Base-by-base conservation (phyloP, 257 asterid species). In the Salvia splendens region DNA sequence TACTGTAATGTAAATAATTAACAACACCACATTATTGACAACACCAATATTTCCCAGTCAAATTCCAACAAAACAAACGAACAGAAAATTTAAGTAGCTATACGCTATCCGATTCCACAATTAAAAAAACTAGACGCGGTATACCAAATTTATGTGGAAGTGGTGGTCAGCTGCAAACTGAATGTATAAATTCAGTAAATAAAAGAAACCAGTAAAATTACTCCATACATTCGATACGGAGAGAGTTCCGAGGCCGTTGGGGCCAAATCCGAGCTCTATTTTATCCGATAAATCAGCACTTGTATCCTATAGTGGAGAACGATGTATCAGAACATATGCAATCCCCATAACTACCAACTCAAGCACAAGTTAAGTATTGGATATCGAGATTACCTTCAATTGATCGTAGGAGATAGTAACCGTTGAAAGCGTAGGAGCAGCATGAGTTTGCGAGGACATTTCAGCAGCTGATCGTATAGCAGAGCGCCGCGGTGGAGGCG, bases 251-350 rank as follows among this genome's bases (percentile, higher is more conserved):
- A 92, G 85, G 68, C 98, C 92, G 66, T 79, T 77, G 15, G 89
- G 89, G 24, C 98, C 98, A 73, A 87, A 92, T 6, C 98, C 98
- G 65, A 84, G 80, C 79, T 89, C 96, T 57, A 92, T 84, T 68
- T 83, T 80, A 43, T 78, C 84, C 15, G 87, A 84, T 38, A 92
- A 71, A 82, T 89, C 92, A 5, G 81, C 84, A 72, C 67, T 70
- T 24, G 64, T 79, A 70, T 86, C 96, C 97, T 90, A 64, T 65
- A 50, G 43, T 70, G 75, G 79, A 47, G 11, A 61, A 61, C 20
- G 56, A 65, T 69, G 3, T 40, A 59, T 73, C 72, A 75, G 66
- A 8, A 72, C 4, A 28, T 10, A 14, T 6, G 46, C 3, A 65
- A 24, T 12, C 35, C 59, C 8, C 67, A 41, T 9, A 71, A 64